Evolutionary conservation across 108 stramenopile species (phyloP).

Genomic region (Fragilaria crotonensis): DNA sequence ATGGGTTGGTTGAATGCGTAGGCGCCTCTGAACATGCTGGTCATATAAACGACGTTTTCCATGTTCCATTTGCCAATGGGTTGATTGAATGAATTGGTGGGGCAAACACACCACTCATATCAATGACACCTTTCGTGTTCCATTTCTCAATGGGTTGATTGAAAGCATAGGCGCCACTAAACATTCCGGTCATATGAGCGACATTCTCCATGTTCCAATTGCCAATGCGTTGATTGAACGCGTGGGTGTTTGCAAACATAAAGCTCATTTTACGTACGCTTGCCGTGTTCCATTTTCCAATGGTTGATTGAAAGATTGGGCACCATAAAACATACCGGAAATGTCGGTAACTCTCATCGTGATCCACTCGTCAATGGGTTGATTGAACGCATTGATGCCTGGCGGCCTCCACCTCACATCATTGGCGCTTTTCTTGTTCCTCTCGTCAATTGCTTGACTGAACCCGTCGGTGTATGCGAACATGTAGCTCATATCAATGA

Average conservation of each 20-base stretch:
- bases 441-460: slow-evolving; percentile 23
- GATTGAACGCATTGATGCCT: neutral
- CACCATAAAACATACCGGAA: slow-evolving; percentile 20
- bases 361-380: slow-evolving; percentile 20
- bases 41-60: slow-evolving; percentile 18
- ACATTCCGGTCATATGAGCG: slow-evolving; percentile 19
- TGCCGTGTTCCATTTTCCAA: slow-evolving; percentile 15
- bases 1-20: too few relatives aligned
- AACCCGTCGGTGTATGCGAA: slow-evolving; percentile 23
- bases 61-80: too few relatives aligned
- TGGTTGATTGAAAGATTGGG: slow-evolving; percentile 23
- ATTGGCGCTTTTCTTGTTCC: too few relatives aligned
- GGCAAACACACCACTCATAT: slow-evolving; percentile 28
- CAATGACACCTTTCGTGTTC: slow-evolving; percentile 13
- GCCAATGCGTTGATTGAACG: slow-evolving; percentile 12
- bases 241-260: neutral
- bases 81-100: slow-evolving; percentile 16
- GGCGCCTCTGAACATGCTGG: too few relatives aligned
- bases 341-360: slow-evolving; percentile 15
- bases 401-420: too few relatives aligned
- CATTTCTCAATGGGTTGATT: too few relatives aligned
- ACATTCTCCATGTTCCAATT: slow-evolving; percentile 29
- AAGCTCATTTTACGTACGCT: slow-evolving; percentile 13
- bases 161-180: slow-evolving; percentile 20
- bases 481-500: slow-evolving; percentile 23